These are phyloP conservation scores for Brassica nigra DNA, from an alignment of 345 rosid genomes.

Conservation along the genomic window DNA sequence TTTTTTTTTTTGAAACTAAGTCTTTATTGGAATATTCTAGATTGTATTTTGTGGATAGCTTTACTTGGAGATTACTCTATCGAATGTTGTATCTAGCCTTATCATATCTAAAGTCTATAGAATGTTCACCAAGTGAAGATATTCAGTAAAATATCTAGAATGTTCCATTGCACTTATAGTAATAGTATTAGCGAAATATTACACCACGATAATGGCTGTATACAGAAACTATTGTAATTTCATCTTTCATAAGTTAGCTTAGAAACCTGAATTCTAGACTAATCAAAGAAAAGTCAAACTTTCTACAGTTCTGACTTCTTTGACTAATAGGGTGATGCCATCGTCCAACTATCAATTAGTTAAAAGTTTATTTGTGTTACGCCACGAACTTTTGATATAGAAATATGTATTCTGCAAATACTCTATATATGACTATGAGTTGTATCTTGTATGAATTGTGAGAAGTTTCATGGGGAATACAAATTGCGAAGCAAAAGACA, in stretches of 20 bases:
- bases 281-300: not conserved
- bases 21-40: not conserved
- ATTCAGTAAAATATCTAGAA: not conserved
- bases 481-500: constrained; percentile 40
- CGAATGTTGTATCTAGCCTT: not conserved
- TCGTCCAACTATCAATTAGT: not conserved
- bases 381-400: not conserved
- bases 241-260: not conserved
- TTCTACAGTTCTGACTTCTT: not conserved
- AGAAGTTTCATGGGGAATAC: constrained; percentile 39
- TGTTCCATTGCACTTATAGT: not conserved
- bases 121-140: not conserved
- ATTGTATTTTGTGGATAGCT: not conserved
- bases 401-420: not conserved
- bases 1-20: too few species aligned
- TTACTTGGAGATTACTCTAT: not conserved
- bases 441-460: constrained; percentile 13
- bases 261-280: not conserved
- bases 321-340: not conserved
- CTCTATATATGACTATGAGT: not conserved
- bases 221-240: not conserved
- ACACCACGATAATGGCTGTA: not conserved
- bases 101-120: not conserved
- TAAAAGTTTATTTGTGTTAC: not conserved
- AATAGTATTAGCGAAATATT: not conserved